Base-by-base conservation (phyloP, 140 eudicot species). In the Anethum foeniculum region DNA sequence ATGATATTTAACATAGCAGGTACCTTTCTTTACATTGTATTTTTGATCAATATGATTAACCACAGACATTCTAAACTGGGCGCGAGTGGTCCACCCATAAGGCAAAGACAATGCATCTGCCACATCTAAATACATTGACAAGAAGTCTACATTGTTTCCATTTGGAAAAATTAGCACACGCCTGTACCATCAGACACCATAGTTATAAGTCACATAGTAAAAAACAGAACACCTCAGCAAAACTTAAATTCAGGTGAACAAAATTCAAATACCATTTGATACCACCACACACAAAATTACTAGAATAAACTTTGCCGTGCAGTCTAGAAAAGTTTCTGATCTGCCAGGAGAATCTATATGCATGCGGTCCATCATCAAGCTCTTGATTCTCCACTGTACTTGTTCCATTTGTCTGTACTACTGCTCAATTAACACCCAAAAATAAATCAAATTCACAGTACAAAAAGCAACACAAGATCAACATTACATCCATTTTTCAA, bases 51-150 rank as follows among this genome's bases (percentile, higher is more conserved):
- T 74, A 78, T 94, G 98, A 91, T 94, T 90, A 80, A 84, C 82
- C 84, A 94, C 94, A 1, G 91, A 84, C 81, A 94, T 89, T 85
- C 94, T 94, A 82, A 94, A 94, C 32, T 92, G 93, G 32, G 97
- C 94, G 81, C 83, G 86, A 90, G 94, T 94, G 81, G 90, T 91
- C 97, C 97, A 94, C n/a, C 97, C 98, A 88, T 86, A 87, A 7
- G 98, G 96, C 58, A 91, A 77, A 38, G 90, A 67, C 18, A 88
- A 36, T 2, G 96, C 88, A 82, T 94, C 98, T 4, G 97, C 98
- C 80, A 94, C 98, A 85, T 91, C 98, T 73, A 94, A 87, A 83
- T 90, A 91, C 96, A 91, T 85, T 27, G 98, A 94, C 82, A 94
- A 83, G 85, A 85, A 86, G 78, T 90, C 98, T 81, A 83, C 96